Conservation (phyloP, 495 filamentous ascomycete species). For the Parachaetomium inaequale region DNA sequence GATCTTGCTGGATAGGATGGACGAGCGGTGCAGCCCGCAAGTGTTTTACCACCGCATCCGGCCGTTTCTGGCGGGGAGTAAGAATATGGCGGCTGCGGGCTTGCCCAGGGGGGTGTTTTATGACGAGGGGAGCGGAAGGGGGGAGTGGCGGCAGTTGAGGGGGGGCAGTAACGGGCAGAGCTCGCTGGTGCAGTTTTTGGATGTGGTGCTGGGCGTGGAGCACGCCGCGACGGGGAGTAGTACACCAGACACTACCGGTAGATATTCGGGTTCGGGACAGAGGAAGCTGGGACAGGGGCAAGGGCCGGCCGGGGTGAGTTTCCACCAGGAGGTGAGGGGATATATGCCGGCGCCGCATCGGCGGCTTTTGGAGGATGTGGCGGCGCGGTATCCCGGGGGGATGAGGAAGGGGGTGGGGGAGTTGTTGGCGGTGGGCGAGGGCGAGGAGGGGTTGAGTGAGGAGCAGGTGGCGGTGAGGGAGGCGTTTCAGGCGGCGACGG, state of each 20-base stretch:
- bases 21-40: constrained; percentile 85
- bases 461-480: constrained; percentile 57
- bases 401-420: constrained; percentile 16
- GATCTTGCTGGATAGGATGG: constrained; percentile 69
- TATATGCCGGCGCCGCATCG: constrained; percentile 93
- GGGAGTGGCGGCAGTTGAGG: constrained; percentile 70
- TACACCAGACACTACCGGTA: constrained; percentile 69
- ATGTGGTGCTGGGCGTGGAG: constrained; percentile 84
- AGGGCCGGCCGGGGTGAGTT: constrained; percentile 77
- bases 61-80: constrained; percentile 89
- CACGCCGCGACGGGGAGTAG: constrained; percentile 72
- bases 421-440: constrained; percentile 42
- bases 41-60: constrained; percentile 92
- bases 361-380: constrained; percentile 71
- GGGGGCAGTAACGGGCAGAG: constrained; percentile 96
- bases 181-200: constrained; percentile 92
- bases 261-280: no score
- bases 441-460: constrained; percentile 49
- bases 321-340: constrained; percentile 83
- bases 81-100: constrained; percentile 92
- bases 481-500: constrained; percentile 76
- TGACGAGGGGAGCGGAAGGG: constrained; percentile 65
- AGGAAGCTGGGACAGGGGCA: constrained; percentile 28
- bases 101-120: constrained; percentile 83
- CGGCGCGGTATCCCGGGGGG: constrained; percentile 43